Percentiles rank a stretch among this genome's conserved stretches.
Conservation (phyloP, 169 alveolate genomes). For the Cryptosporidium muris region DNA sequence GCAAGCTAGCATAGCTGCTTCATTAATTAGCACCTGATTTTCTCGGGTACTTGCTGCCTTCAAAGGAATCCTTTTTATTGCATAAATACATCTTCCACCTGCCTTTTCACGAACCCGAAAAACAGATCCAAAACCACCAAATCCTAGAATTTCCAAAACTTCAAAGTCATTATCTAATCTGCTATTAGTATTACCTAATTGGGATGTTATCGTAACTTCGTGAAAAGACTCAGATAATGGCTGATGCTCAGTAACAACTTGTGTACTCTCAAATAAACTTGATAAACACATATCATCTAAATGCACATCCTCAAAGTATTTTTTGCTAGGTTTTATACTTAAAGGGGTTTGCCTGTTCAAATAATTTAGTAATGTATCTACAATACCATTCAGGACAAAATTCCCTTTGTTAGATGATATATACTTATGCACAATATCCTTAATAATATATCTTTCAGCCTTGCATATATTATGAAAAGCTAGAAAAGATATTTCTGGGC, state of each 20-base stretch:
- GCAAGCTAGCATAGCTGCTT: constrained; percentile 85
- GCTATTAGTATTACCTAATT: not conserved
- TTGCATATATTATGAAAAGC: constrained; percentile 23
- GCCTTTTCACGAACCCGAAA: constrained; percentile 78
- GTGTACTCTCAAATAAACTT: too few relatives aligned
- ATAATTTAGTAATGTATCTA: too few relatives aligned
- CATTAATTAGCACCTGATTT: constrained; percentile 77
- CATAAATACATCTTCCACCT: constrained; percentile 79
- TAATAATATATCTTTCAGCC: constrained; percentile 23
- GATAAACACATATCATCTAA: too few relatives aligned
- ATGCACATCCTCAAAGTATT: too few relatives aligned
- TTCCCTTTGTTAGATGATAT: not conserved
- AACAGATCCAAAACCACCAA: constrained; percentile 86
- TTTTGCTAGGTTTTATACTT: too few relatives aligned
- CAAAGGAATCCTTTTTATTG: constrained; percentile 80
- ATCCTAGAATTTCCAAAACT: constrained; percentile 80
- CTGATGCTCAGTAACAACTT: too few relatives aligned
- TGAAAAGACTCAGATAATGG: too few relatives aligned
- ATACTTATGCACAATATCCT: not conserved
- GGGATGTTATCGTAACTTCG: too few relatives aligned
- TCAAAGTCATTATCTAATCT: constrained; percentile 73
- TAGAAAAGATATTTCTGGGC: constrained; percentile 10
- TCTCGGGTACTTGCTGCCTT: constrained; percentile 72
- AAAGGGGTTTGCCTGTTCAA: too few relatives aligned
- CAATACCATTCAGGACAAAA: too few relatives aligned